These are phyloP conservation scores for Dipodascus geniculatus DNA, from an alignment of 805 yeast species.

Conservation along the genomic window DNA sequence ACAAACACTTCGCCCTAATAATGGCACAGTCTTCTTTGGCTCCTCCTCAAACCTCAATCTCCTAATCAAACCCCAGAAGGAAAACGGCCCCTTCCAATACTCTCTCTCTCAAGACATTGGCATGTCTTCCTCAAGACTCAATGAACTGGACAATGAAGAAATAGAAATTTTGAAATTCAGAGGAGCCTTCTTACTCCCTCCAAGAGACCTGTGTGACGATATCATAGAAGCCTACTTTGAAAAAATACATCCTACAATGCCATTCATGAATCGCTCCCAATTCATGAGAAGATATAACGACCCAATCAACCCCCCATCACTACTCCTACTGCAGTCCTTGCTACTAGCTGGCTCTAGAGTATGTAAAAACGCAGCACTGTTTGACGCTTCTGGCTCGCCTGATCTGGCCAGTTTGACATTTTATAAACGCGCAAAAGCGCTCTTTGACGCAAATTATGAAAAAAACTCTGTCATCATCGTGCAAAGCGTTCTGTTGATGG, in stretches of 20 bases:
- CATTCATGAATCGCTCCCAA: slow-evolving; percentile 46
- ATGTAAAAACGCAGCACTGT: slow-evolving; percentile 37
- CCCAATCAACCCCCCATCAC: slow-evolving; percentile 41
- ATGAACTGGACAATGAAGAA: slow-evolving; percentile 40
- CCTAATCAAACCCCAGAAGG: slow-evolving; percentile 32
- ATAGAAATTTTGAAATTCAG: slow-evolving; percentile 45
- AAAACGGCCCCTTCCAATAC: slow-evolving; percentile 34
- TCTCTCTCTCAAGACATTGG: slow-evolving; percentile 15
- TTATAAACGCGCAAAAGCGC: slow-evolving; percentile 59
- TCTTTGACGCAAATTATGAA: slow-evolving; percentile 61
- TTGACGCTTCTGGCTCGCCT: slow-evolving; percentile 32
- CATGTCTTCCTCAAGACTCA: slow-evolving; percentile 15
- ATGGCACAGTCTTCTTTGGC: slow-evolving; percentile 36
- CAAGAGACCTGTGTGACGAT: slow-evolving; percentile 40
- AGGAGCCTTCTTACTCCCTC: slow-evolving; percentile 63
- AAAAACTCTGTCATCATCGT: slow-evolving; percentile 48
- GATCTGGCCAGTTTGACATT: slow-evolving; percentile 43
- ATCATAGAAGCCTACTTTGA: slow-evolving; percentile 47
- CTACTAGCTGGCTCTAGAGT: slow-evolving; percentile 53
- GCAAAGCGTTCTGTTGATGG: slow-evolving; percentile 33
- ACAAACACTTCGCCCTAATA: slow-evolving; percentile 21
- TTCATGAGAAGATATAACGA: slow-evolving; percentile 43
- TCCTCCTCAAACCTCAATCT: slow-evolving; percentile 38
- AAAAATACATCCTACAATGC: slow-evolving; percentile 51
- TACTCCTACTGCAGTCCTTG: slow-evolving; percentile 49